A percentile compares a stretch with the other conserved stretches of the same genome.
Conservation (phyloP, 169 alveolate species). For the Babesia divergens region DNA sequence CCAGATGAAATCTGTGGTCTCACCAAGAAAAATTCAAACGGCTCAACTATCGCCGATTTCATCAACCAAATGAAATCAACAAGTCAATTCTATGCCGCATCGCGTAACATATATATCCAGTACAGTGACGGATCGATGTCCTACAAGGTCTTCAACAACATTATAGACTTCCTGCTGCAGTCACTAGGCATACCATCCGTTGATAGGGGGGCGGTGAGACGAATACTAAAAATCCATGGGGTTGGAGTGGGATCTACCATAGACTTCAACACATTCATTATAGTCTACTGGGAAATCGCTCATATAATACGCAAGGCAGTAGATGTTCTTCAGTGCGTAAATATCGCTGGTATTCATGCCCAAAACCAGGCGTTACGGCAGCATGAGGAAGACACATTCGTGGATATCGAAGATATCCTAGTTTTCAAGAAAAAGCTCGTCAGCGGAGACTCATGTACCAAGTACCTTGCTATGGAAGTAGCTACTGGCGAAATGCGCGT, state of each 20-base stretch:
- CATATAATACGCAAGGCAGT: slow-evolving; percentile 14
- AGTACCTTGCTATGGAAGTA: slow-evolving; percentile 48
- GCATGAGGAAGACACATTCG: background rate
- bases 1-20: background rate
- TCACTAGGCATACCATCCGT: slow-evolving; percentile 43
- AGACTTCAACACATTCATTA: slow-evolving; percentile 29
- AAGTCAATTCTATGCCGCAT: slow-evolving; percentile 18
- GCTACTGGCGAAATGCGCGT: slow-evolving; percentile 49
- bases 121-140: slow-evolving; percentile 47
- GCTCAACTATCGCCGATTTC: slow-evolving; percentile 22
- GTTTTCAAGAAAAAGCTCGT: slow-evolving; percentile 32
- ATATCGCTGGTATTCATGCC: background rate
- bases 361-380: background rate
- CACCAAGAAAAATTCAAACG: background rate
- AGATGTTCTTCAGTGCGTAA: slow-evolving; percentile 24
- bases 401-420: background rate
- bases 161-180: slow-evolving; percentile 33
- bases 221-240: slow-evolving; percentile 14
- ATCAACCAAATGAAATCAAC: slow-evolving; percentile 8
- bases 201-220: slow-evolving; percentile 16
- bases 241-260: slow-evolving; percentile 8
- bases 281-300: slow-evolving; percentile 56
- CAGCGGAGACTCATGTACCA: slow-evolving; percentile 49
- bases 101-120: slow-evolving; percentile 27
- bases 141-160: slow-evolving; percentile 43